Percentiles rank a stretch among this genome's conserved stretches.
These are phyloP conservation scores for Trichoderma erinaceum DNA, from an alignment of 495 filamentous ascomycete genomes.

Conservation along the genomic window DNA sequence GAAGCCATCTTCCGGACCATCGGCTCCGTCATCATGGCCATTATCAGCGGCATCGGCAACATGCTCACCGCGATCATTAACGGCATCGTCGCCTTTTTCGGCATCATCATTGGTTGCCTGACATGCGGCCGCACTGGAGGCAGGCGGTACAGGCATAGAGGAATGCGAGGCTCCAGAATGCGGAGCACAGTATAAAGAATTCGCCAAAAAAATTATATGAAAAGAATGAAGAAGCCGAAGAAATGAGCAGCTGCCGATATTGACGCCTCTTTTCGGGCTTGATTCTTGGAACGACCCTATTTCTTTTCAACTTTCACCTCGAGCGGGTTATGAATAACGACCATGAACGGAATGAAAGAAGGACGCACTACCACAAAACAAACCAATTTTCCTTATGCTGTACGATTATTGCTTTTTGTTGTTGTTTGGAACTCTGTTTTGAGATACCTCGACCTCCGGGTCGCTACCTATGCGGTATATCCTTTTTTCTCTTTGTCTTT, in stretches of 20 bases:
- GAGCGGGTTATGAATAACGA: neutral
- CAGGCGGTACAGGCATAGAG: slow-evolving; percentile 18
- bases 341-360: neutral
- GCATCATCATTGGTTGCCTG: slow-evolving; percentile 78
- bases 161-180: neutral
- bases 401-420: neutral
- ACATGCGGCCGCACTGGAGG: slow-evolving; percentile 61
- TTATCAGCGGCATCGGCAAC: slow-evolving; percentile 73
- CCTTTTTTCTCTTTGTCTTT: neutral
- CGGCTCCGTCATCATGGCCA: slow-evolving; percentile 73
- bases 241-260: neutral
- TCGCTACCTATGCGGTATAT: neutral
- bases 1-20: slow-evolving; percentile 72
- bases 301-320: neutral
- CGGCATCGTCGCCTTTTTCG: slow-evolving; percentile 70
- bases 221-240: neutral
- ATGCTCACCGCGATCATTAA: slow-evolving; percentile 74
- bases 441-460: neutral
- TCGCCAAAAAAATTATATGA: too few species aligned
- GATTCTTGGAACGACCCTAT: neutral
- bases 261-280: neutral
- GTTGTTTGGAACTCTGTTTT: neutral
- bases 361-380: neutral
- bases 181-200: neutral
- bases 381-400: neutral